Percentiles rank a stretch among this genome's conserved stretches.
Evolutionary conservation across 306 rosid species (phyloP).

Genomic region (Nissolia schottii): DNA sequence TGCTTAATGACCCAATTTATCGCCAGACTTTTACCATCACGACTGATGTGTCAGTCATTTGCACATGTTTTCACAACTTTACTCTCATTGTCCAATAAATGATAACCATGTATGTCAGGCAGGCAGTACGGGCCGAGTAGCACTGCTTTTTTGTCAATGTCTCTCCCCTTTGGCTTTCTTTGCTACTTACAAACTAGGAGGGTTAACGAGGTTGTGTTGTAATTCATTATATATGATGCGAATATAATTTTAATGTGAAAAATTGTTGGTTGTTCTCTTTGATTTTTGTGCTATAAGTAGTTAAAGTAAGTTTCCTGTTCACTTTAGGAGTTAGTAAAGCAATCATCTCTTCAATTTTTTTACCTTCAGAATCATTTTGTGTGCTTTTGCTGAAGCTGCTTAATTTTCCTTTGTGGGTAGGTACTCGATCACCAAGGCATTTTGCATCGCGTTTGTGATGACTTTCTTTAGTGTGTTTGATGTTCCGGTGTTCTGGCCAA

Average conservation of each 20-base stretch:
- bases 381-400: constrained; percentile 16
- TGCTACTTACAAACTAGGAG: not conserved
- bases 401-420: constrained; percentile 42
- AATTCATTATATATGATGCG: constrained; percentile 6
- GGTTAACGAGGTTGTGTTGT: not conserved
- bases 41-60: too few relatives aligned
- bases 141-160: not conserved
- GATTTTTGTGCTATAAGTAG: not conserved
- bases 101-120: too few relatives aligned
- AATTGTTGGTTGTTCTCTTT: not conserved
- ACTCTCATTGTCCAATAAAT: too few relatives aligned
- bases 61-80: too few relatives aligned
- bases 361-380: constrained; percentile 12
- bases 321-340: not conserved
- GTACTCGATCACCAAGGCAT: constrained; percentile 87
- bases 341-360: not conserved
- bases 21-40: too few relatives aligned
- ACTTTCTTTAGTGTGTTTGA: constrained; percentile 65
- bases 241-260: not conserved
- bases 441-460: constrained; percentile 86
- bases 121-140: too few relatives aligned
- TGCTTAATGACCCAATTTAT: too few relatives aligned
- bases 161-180: not conserved
- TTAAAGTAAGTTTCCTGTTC: not conserved
- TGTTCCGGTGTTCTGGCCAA: constrained; percentile 95